Percentiles rank a stretch among this genome's conserved stretches.
Evolutionary conservation across 345 rosid genomes (phyloP).

Genomic region (Dimocarpus longan): DNA sequence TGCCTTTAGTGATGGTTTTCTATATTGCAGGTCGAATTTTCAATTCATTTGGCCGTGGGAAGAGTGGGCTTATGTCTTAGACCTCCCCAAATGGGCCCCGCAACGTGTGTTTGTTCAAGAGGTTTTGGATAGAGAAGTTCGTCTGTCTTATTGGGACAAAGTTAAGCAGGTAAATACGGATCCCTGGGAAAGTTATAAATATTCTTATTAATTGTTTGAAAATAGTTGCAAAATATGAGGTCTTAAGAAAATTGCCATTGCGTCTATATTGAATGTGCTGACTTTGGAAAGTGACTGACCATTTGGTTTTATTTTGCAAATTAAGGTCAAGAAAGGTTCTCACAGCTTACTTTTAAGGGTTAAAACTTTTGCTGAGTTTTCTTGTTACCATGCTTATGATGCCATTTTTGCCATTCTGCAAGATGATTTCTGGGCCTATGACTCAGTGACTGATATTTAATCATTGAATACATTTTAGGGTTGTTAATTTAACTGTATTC

Average conservation of each 20-base stretch:
- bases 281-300: not conserved
- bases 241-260: not conserved
- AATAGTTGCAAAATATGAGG: not conserved
- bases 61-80: conserved; percentile 97
- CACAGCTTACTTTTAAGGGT: not conserved
- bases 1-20: conserved; percentile 17
- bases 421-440: not conserved
- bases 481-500: not conserved
- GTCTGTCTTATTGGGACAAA: conserved; percentile 97
- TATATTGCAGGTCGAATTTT: conserved; percentile 79
- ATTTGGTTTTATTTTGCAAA: not conserved
- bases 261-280: not conserved
- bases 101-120: conserved; percentile 98
- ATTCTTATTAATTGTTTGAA: not conserved
- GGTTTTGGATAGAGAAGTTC: conserved; percentile 96
- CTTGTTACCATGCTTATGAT: not conserved
- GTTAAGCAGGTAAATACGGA: conserved; percentile 75
- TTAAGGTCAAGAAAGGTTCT: not conserved
- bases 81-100: conserved; percentile 98
- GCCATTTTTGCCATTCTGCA: not conserved
- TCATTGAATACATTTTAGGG: not conserved
- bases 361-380: not conserved
- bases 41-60: conserved; percentile 99
- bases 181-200: not conserved
- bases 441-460: not conserved